Evolutionary conservation across 306 rosid genomes (phyloP), one percentile per base, ranked within the genome.

Genomic region (Cicer yamashitae): DNA sequence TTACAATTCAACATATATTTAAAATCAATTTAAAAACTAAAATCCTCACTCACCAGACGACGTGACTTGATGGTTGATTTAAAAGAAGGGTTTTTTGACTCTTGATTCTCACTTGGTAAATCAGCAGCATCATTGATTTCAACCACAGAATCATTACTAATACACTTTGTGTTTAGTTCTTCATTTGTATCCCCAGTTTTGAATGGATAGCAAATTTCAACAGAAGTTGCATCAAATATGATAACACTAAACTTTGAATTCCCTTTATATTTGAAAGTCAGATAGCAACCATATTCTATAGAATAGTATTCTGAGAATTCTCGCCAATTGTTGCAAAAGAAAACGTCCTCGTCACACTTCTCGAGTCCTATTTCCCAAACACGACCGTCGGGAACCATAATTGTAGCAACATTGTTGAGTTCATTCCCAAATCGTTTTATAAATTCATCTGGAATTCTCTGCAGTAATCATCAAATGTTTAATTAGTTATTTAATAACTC

Each of bases 371-470:
- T 22, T 44, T 43, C 34, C 84, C 73, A 81, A 15, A 43, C 17
- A 68, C 12, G 12, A 15, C 73, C 61, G 37, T 69, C 52, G 1
- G 81, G 81, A 61, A 70, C 73, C 8, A 11, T n/a, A 50, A 81
- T 53, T 37, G 60, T 61, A 7, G 77, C 77, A 72, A 22, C 43
- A 43, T 34, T n/a, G 7, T 65, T 51, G 6, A 81, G 60, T 45
- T 81, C 73, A 57, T 46, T 43, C 15, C 78, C 79, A 73, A 73
- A 79, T 65, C 79, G 54, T 22, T 40, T 73, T n/a, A 79, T 30
- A 47, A 73, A 79, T 30, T 56, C 75, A 17, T 73, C 17, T 9
- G 83, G 83, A 57, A 79, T 79, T 57, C 63, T 46, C 83, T 79
- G 83, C 38, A 30, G 6, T 30, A 30, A 30, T 3, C 37, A 30